phyloP scores from a whole-genome alignment of 1,139 yeast genomes.

The Yamadazyma epiphylla region DNA sequence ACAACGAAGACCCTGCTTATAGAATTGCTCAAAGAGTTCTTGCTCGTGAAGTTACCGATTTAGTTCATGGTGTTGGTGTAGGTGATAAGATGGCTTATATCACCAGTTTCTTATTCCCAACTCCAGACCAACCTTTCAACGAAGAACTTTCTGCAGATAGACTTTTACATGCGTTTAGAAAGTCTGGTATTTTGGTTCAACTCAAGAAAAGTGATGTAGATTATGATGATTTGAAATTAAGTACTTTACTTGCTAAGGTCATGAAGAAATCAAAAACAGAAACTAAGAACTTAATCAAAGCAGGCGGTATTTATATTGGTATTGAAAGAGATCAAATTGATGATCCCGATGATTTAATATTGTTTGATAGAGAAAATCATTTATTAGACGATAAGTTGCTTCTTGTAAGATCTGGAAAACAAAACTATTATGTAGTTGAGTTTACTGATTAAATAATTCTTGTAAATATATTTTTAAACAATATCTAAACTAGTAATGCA shows the following conservation, averaged over 20 bases:
- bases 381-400: constrained; percentile 59
- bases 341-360: constrained; percentile 47
- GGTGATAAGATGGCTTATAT: constrained; percentile 65
- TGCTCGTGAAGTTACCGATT: constrained; percentile 82
- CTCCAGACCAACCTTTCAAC: constrained; percentile 47
- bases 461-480: constrained; percentile 6
- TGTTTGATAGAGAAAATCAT: constrained; percentile 42
- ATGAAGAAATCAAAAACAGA: constrained; percentile 46
- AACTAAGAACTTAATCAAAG: constrained; percentile 58
- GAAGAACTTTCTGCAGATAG: constrained; percentile 48
- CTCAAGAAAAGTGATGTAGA: constrained; percentile 34
- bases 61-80: constrained; percentile 78
- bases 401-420: constrained; percentile 74
- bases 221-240: constrained; percentile 35
- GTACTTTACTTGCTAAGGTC: constrained; percentile 34
- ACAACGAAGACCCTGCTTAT: constrained; percentile 53
- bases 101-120: constrained; percentile 64
- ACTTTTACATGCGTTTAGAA: constrained; percentile 54
- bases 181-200: constrained; percentile 56
- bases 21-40: constrained; percentile 72
- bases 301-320: constrained; percentile 75
- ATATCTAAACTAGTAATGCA: constrained; percentile 8
- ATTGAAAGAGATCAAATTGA: constrained; percentile 51
- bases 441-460: constrained; percentile 17
- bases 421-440: constrained; percentile 54